Conservation (phyloP, 176 grass and related monocot species). For the Eleusine indica region DNA sequence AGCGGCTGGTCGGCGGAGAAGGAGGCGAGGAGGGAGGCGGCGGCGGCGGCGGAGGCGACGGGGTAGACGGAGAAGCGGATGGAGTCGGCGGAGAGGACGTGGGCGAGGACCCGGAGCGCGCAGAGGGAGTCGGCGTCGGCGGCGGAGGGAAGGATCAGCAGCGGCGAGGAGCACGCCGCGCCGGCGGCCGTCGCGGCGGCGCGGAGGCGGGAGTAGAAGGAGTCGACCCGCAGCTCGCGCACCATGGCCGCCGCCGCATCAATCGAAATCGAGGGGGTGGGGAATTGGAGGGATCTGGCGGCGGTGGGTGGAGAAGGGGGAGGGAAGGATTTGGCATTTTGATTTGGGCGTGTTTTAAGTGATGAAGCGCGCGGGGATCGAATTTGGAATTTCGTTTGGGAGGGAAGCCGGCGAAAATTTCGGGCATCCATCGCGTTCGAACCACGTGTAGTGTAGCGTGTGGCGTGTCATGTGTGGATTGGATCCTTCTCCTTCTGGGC, state of each 20-base stretch:
- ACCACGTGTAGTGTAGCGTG: no score
- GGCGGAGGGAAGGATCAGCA: constrained; percentile 80
- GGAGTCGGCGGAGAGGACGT: constrained; percentile 76
- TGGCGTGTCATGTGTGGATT: no score
- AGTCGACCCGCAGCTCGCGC: constrained; percentile 62
- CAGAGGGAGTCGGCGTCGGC: constrained; percentile 83
- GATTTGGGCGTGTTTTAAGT: constrained; percentile 21
- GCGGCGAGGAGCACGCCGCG: constrained; percentile 43
- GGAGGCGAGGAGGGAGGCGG: constrained; percentile 43
- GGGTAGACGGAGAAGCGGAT: constrained; percentile 61
- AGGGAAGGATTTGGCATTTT: constrained; percentile 18
- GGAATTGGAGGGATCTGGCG: not conserved
- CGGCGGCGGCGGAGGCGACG: constrained; percentile 55
- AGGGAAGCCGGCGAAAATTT: no score
- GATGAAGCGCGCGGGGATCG: constrained; percentile 19
- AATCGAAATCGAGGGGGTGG: not conserved
- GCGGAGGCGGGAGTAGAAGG: constrained; percentile 72
- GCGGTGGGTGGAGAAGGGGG: no score
- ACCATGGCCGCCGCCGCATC: constrained; percentile 56
- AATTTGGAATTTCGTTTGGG: constrained; percentile 3
- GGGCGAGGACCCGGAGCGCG: constrained; percentile 63
- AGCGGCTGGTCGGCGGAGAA: constrained; percentile 35
- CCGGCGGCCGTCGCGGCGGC: constrained; percentile 9
- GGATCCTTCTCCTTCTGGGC: no score
- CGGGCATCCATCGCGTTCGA: no score